Percentiles rank a stretch among this genome's conserved stretches.
These are phyloP conservation scores for Globisporangium parvum DNA, from an alignment of 352 stramenopile species.

Conservation along the genomic window DNA sequence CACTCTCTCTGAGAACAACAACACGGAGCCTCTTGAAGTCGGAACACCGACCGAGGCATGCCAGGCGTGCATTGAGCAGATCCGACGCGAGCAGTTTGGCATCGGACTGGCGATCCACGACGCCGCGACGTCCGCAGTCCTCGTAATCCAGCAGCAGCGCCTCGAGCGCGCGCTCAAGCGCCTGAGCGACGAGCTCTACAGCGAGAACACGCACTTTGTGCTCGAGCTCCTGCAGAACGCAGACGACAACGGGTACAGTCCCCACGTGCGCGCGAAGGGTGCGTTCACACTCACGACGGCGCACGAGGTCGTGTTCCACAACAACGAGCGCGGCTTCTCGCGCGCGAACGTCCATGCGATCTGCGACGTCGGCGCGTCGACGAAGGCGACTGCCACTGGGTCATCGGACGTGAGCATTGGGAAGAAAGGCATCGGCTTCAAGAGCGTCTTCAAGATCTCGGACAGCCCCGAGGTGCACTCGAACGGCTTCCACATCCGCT, in stretches of 20 bases:
- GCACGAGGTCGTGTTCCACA: conserved; percentile 67
- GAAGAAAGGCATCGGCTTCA: conserved; percentile 89
- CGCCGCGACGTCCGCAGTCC: conserved; percentile 41
- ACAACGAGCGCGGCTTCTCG: conserved; percentile 84
- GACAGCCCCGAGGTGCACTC: conserved; percentile 81
- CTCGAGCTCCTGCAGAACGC: conserved; percentile 87
- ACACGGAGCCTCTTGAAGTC: background rate
- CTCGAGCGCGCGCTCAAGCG: conserved; percentile 81
- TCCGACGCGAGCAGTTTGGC: conserved; percentile 74
- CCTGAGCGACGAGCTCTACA: conserved; percentile 83
- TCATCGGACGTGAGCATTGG: conserved; percentile 58
- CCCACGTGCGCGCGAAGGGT: conserved; percentile 31
- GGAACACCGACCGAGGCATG: conserved; percentile 19
- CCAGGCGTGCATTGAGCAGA: conserved; percentile 43
- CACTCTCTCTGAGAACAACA: background rate
- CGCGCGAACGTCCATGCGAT: conserved; percentile 72
- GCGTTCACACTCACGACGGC: conserved; percentile 51
- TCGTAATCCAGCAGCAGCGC: conserved; percentile 70
- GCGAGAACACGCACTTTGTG: conserved; percentile 85
- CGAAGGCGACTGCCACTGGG: conserved; percentile 32
- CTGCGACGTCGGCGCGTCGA: conserved; percentile 84
- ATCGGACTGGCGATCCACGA: conserved; percentile 65
- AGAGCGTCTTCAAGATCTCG: conserved; percentile 89
- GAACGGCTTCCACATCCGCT: conserved; percentile 84
- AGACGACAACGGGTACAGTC: conserved; percentile 73